Base-by-base conservation (phyloP, 2,329 filamentous ascomycete species). In the Rachicladosporium sp. region DNA sequence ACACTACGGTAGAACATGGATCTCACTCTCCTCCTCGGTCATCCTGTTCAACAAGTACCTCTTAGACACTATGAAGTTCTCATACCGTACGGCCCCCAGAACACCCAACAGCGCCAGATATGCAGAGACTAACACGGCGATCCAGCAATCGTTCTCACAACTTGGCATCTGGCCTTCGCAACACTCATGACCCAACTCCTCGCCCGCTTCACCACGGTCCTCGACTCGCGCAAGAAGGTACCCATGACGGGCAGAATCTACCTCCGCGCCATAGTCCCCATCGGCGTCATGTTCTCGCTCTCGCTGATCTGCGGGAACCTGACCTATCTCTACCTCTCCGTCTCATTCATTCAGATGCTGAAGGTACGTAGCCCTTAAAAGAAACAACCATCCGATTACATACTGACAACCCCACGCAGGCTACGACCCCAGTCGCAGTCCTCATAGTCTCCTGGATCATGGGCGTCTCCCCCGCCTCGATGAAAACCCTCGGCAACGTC, bases 1-100 rank as follows among this genome's bases (percentile, higher is more conserved):
- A 31, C 36, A 13, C 31, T 31, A 27, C 11, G 21, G 31, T 62
- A 94, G 88, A 54, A 71, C 79, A 52, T 98, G 91, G 91, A 96
- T 98, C 59, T 70, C 79, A 43, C 73, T 95, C 62, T 93, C 85
- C 57, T 94, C 87, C 33, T 85, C 82, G 54, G 87, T 96, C 59
- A 98, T 98, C 61, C 72, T 98, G 46, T 96, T 95, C 80, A 96
- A 98, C 79, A 98, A 98, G 76, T 94, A 85, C 78, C 86, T 98
- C 56, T 74, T 96, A 46, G 80, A 89, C 56, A 88, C 81, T 31
- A 73, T 81, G 47, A 74, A 84, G 47, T 95, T 95, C 70, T 75
- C 63, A 45, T 73, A 66, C 58, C 67, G 64, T 68, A 59, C 51
- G 65, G 59, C n/a, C 12, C 7, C 10, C 30, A n/a, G 15, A 35